Evolutionary conservation across 2,329 filamentous ascomycete species (phyloP), one percentile per base, ranked within the genome.

Genomic region (Ascocoryne sarcoides): DNA sequence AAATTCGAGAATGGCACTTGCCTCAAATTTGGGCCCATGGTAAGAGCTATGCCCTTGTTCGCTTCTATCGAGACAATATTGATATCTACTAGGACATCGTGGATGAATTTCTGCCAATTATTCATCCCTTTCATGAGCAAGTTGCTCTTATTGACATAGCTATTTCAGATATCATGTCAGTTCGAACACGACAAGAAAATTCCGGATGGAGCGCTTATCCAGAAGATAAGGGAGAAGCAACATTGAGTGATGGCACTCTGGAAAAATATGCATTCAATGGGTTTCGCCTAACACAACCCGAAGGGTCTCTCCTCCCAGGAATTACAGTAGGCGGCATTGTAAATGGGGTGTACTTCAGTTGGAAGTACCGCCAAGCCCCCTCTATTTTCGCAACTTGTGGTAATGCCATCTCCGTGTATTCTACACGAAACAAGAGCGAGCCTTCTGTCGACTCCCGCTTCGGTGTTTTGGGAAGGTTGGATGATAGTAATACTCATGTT

Each of bases 1-100:
- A 36, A 41, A 1, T 54, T 48, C 16, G 43, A 47, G 3, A 54
- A 54, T 32, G 50, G 50, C 7, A 54, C 50, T 16, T 48, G 44
- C 32, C 29, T 54, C 1, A 34, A 38, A 4, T 54, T 48, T 37
- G 52, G 52, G 2, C 48, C 48, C 7, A 16, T 44, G 21, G 52
- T 55, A 44, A 38, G 37, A 17, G 15, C 4, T 16, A 42, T 14
- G 10, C 5, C 33, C 9, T 12, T 35, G 3, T 31, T 9, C 10
- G 17, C 26, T 4, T 26, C 3, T 3, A 8, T 23, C 12, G 28
- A 26, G 28, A 37, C 20, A 41, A 49, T 41, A 49, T 15, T 10
- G 14, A 18, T 14, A 29, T 26, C 23, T 12, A 12, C 14, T 15
- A 54, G 52, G 52, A 55, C 36, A 35, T 32, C 2, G 46, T 54